A percentile compares a stretch with the other conserved stretches of the same genome.
These are phyloP conservation scores for Cyphellophora attinorum DNA, from an alignment of 2,329 filamentous ascomycete genomes.

Conservation along the genomic window DNA sequence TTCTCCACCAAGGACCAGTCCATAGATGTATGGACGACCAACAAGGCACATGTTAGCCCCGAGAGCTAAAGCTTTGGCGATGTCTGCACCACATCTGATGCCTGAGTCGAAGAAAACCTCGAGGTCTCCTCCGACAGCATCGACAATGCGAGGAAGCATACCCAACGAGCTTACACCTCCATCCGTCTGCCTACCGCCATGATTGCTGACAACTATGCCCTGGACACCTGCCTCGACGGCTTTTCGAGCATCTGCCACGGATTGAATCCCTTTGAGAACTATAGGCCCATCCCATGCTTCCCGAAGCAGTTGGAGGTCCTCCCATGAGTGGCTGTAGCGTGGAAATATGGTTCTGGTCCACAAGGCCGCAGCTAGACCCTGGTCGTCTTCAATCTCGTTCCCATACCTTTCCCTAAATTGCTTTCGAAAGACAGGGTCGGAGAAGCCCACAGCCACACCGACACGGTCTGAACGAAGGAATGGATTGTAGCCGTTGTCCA, in stretches of 20 bases:
- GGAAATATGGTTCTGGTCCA: slow-evolving; percentile 48
- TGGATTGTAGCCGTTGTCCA: slow-evolving; percentile 47
- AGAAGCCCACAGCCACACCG: slow-evolving; percentile 54
- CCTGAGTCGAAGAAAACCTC: slow-evolving; percentile 39
- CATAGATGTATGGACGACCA: slow-evolving; percentile 45
- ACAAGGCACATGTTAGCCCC: slow-evolving; percentile 47
- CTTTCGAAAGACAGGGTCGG: slow-evolving; percentile 55
- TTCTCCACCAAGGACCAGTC: slow-evolving; percentile 45
- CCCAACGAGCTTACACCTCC: slow-evolving; percentile 35
- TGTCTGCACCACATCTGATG: slow-evolving; percentile 35
- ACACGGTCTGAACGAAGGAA: slow-evolving; percentile 43
- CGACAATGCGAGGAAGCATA: slow-evolving; percentile 47
- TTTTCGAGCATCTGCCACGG: slow-evolving; percentile 30
- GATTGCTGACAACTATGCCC: slow-evolving; percentile 41
- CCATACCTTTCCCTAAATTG: slow-evolving; percentile 45
- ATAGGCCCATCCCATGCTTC: slow-evolving; percentile 56
- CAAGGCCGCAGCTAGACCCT: slow-evolving; percentile 38
- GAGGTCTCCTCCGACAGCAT: slow-evolving; percentile 22
- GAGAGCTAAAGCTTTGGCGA: slow-evolving; percentile 37
- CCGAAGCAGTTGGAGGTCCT: slow-evolving; percentile 49
- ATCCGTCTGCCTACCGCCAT: slow-evolving; percentile 41
- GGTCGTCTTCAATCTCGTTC: slow-evolving; percentile 37
- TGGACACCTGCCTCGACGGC: slow-evolving; percentile 28
- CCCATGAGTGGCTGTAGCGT: slow-evolving; percentile 48
- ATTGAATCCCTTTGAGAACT: slow-evolving; percentile 48